Conservation (phyloP, 768 basidiomycete species). For the Boletus subparvulus region DNA sequence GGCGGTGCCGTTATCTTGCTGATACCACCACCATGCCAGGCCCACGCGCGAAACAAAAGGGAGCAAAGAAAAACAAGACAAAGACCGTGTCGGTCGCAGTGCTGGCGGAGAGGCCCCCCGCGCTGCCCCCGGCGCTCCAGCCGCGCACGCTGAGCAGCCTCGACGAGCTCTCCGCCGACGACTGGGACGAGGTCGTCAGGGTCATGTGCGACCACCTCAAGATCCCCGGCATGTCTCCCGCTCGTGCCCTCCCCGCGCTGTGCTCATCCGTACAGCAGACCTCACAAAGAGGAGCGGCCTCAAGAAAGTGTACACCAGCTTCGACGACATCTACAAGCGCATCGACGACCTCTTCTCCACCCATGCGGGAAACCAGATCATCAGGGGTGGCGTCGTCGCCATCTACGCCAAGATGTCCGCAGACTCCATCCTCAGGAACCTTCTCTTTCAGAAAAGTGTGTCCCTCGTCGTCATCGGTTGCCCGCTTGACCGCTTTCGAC, state of each 20-base stretch:
- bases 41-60: constrained; percentile 23
- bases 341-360: constrained; percentile 51
- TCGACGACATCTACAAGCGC: constrained; percentile 48
- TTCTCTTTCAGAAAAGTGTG: constrained; percentile 56
- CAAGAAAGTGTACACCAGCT: constrained; percentile 61
- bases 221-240: constrained; percentile 47
- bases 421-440: constrained; percentile 59
- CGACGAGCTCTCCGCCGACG: constrained; percentile 34
- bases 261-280: constrained; percentile 39
- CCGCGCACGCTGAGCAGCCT: constrained; percentile 11
- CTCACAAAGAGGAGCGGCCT: constrained; percentile 55
- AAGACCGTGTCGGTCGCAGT: constrained; percentile 2
- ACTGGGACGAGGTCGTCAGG: constrained; percentile 48
- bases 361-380: constrained; percentile 43
- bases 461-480: neutral
- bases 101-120: neutral
- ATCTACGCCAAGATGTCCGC: constrained; percentile 65
- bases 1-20: neutral
- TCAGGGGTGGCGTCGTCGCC: constrained; percentile 56
- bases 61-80: constrained; percentile 20
- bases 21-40: constrained; percentile 21
- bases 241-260: neutral
- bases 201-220: constrained; percentile 50
- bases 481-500: neutral
- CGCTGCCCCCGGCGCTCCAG: constrained; percentile 19